These are phyloP conservation scores for Wilhelminamyces savonicus DNA, from an alignment of 805 yeast species.

Conservation along the genomic window DNA sequence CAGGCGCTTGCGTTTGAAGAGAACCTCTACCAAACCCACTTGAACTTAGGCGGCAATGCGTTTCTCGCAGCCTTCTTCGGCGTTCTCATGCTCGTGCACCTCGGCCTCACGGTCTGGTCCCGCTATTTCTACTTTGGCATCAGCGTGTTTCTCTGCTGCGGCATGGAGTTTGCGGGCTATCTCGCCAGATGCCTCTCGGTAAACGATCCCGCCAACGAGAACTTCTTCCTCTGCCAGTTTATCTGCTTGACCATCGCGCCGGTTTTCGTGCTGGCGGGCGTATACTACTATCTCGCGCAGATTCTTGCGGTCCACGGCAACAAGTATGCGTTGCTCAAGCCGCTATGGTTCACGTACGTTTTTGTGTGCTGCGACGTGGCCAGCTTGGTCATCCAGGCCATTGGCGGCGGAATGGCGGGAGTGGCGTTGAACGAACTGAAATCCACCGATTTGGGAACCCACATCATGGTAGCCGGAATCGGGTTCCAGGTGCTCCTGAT, in stretches of 20 bases:
- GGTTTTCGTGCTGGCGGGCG: slow-evolving; percentile 78
- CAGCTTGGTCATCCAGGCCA: slow-evolving; percentile 62
- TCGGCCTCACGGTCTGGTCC: slow-evolving; percentile 31
- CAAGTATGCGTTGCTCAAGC: slow-evolving; percentile 44
- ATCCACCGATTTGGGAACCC: slow-evolving; percentile 42
- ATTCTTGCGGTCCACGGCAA: slow-evolving; percentile 47
- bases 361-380: slow-evolving; percentile 63
- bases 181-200: slow-evolving; percentile 49
- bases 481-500: slow-evolving; percentile 71
- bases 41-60: slow-evolving; percentile 10
- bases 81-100: slow-evolving; percentile 8
- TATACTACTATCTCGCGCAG: slow-evolving; percentile 68
- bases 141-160: slow-evolving; percentile 50
- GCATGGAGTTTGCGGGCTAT: slow-evolving; percentile 65
- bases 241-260: slow-evolving; percentile 73
- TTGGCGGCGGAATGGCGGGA: slow-evolving; percentile 52
- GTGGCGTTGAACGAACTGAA: slow-evolving; percentile 16
- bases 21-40: slow-evolving; percentile 17
- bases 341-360: slow-evolving; percentile 55
- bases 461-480: slow-evolving; percentile 72
- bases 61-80: slow-evolving; percentile 10
- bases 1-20: slow-evolving; percentile 20
- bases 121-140: slow-evolving; percentile 63
- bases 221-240: slow-evolving; percentile 56
- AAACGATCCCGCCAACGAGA: slow-evolving; percentile 9